These are phyloP conservation scores for Tardiomyces depauwii DNA, from an alignment of 1,139 yeast genomes.

Conservation along the genomic window DNA sequence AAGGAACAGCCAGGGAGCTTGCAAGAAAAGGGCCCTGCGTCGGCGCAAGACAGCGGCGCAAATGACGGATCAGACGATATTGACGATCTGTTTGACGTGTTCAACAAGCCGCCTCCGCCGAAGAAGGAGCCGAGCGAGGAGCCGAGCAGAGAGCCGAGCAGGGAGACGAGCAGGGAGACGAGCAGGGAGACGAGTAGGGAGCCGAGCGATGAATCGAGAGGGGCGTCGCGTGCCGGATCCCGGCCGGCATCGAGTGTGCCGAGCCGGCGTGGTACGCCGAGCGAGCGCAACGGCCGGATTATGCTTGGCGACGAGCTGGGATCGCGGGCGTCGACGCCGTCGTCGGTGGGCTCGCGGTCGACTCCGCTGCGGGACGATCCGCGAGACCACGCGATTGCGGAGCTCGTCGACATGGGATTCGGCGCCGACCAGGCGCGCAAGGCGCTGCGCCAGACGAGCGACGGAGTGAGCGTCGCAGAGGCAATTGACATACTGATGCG, in stretches of 20 bases:
- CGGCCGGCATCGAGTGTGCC: too few species aligned
- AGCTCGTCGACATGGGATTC: constrained; percentile 73
- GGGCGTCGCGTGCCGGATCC: background rate
- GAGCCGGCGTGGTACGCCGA: too few species aligned
- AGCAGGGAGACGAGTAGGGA: background rate
- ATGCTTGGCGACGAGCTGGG: background rate
- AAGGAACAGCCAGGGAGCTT: background rate
- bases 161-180: background rate
- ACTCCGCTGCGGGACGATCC: background rate
- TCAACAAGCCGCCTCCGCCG: background rate
- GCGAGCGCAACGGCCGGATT: too few species aligned
- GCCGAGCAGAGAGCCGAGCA: background rate
- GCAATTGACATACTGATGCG: constrained; percentile 64
- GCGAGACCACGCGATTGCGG: constrained; percentile 50
- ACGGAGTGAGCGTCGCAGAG: constrained; percentile 50
- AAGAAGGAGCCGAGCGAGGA: background rate
- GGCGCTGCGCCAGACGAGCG: constrained; percentile 42
- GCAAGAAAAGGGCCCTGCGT: background rate
- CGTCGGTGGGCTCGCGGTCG: background rate
- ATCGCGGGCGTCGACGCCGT: background rate
- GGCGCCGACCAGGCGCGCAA: constrained; percentile 46
- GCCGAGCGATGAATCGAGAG: background rate
- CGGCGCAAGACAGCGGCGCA: background rate
- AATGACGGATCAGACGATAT: background rate
- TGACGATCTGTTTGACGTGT: background rate